Percentiles rank a stretch among this genome's conserved stretches.
Conservation (phyloP, 2,329 filamentous ascomycete species). For the Graphiopsis chlorocephala region DNA sequence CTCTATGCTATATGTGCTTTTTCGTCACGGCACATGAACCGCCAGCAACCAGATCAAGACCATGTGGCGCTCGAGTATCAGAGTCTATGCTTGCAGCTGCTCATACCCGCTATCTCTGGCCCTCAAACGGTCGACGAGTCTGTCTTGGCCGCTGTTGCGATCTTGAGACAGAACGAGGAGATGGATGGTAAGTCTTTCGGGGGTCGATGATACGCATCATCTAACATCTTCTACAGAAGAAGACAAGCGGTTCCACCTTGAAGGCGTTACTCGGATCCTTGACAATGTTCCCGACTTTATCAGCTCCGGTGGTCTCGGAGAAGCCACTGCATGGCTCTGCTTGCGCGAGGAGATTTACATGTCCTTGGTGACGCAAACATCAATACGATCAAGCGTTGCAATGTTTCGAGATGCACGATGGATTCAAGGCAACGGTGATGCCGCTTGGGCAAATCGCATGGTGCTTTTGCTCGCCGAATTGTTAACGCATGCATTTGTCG, state of each 20-base stretch:
- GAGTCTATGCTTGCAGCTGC: constrained; percentile 45
- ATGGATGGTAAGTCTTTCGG: constrained; percentile 27
- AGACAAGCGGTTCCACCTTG: constrained; percentile 41
- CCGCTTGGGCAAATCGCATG: constrained; percentile 20
- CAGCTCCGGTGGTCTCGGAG: constrained; percentile 39
- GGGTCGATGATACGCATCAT: background rate
- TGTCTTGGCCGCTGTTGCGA: constrained; percentile 49
- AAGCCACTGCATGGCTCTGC: constrained; percentile 42
- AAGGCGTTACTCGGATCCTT: constrained; percentile 39
- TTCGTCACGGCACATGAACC: constrained; percentile 45
- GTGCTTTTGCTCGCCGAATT: constrained; percentile 19
- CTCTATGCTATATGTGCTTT: constrained; percentile 48
- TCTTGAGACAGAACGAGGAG: constrained; percentile 51
- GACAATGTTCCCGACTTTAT: constrained; percentile 40
- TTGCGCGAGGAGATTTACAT: constrained; percentile 43
- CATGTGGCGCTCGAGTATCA: constrained; percentile 46
- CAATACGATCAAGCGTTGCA: constrained; percentile 32
- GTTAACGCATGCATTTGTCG: constrained; percentile 13
- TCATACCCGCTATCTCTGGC: constrained; percentile 46
- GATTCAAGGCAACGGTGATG: constrained; percentile 18
- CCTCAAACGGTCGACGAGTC: constrained; percentile 47
- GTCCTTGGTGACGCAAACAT: constrained; percentile 36
- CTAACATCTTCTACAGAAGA: constrained; percentile 22
- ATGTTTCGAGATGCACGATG: constrained; percentile 20
- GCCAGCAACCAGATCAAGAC: constrained; percentile 39